Evolutionary conservation across 352 stramenopile genomes (phyloP).

Genomic region (Phytophthora litchii): DNA sequence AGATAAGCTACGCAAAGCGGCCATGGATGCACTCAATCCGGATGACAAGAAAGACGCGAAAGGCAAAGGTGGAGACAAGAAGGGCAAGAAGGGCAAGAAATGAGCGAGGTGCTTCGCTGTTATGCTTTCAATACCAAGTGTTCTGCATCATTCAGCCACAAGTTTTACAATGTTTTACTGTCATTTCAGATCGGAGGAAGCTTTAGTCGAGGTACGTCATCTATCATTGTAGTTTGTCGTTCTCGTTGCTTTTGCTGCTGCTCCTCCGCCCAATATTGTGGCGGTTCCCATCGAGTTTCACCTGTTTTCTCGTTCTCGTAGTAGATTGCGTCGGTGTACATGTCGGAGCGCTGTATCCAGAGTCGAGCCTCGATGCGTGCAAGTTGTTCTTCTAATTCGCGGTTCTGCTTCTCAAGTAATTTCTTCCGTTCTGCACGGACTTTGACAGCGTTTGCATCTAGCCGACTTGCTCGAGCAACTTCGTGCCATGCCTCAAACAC

Average conservation of each 20-base stretch:
- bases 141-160: constrained; percentile 9
- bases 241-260: constrained; percentile 32
- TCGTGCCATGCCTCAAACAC: constrained; percentile 73
- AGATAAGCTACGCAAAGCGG: constrained; percentile 66
- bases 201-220: constrained; percentile 27
- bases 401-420: constrained; percentile 58
- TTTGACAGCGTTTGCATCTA: constrained; percentile 36
- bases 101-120: constrained; percentile 9
- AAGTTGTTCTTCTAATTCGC: constrained; percentile 54
- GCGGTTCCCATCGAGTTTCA: constrained; percentile 56
- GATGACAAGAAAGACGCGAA: constrained; percentile 69
- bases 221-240: constrained; percentile 3
- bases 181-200: constrained; percentile 30
- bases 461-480: constrained; percentile 41
- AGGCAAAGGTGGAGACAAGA: constrained; percentile 55
- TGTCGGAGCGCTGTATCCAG: constrained; percentile 59
- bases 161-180: neutral
- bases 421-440: constrained; percentile 44
- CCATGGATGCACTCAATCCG: constrained; percentile 56
- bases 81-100: constrained; percentile 67
- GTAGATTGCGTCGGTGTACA: constrained; percentile 74
- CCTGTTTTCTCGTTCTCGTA: constrained; percentile 60
- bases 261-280: constrained; percentile 61
- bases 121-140: constrained; percentile 30
- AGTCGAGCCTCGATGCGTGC: constrained; percentile 47